Evolutionary conservation across 352 stramenopile species (phyloP).

Genomic region (Phytophthora pinifolia): DNA sequence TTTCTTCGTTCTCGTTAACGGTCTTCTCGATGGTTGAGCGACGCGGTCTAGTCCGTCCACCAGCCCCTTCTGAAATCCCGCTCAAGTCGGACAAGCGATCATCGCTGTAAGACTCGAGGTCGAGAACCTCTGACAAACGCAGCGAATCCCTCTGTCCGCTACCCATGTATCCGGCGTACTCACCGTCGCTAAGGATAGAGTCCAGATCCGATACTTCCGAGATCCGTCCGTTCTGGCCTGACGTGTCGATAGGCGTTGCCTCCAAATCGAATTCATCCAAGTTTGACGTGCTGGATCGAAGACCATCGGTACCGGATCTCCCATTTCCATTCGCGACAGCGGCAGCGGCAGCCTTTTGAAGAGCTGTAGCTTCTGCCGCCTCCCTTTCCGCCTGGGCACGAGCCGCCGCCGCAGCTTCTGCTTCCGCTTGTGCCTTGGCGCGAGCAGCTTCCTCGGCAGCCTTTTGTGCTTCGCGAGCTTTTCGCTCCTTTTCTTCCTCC

Average conservation of each 20-base stretch:
- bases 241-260: conserved; percentile 36
- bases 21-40: conserved; percentile 30
- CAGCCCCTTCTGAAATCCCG: conserved; percentile 48
- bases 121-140: conserved; percentile 77
- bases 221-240: conserved; percentile 46
- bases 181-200: conserved; percentile 58
- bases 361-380: conserved; percentile 29
- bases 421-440: conserved; percentile 37
- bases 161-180: conserved; percentile 55
- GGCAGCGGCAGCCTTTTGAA: conserved; percentile 29
- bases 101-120: conserved; percentile 59
- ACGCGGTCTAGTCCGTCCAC: conserved; percentile 19
- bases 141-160: conserved; percentile 61
- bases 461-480: conserved; percentile 31
- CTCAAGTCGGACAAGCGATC: conserved; percentile 62
- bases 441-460: conserved; percentile 39
- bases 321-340: conserved; percentile 34
- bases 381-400: conserved; percentile 34
- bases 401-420: conserved; percentile 25
- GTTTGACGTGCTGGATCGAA: conserved; percentile 38
- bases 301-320: conserved; percentile 25
- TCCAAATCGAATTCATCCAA: conserved; percentile 79
- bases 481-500: conserved; percentile 47
- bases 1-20: conserved; percentile 45
- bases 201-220: conserved; percentile 73